Evolutionary conservation across 805 yeast genomes (phyloP).

Genomic region (Starmerella vaccinii): DNA sequence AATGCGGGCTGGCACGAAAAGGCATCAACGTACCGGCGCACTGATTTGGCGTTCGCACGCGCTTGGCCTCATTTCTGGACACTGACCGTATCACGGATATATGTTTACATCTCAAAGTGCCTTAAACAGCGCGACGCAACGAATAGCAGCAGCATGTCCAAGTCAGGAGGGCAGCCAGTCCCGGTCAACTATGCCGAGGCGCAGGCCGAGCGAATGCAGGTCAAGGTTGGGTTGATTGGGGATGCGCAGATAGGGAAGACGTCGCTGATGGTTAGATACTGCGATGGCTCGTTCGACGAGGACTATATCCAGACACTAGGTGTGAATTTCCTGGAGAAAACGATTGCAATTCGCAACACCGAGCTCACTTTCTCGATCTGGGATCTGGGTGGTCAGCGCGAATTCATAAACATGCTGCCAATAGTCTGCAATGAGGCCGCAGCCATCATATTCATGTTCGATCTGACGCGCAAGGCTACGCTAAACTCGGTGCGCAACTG

Average conservation of each 20-base stretch:
- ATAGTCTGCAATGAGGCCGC: slow-evolving; percentile 86
- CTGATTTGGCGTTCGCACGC: no score
- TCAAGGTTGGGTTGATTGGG: slow-evolving; percentile 87
- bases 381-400: slow-evolving; percentile 95
- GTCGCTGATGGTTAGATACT: slow-evolving; percentile 90
- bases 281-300: slow-evolving; percentile 87
- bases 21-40: no score
- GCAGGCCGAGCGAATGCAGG: slow-evolving; percentile 28
- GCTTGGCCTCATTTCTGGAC: background rate
- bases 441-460: slow-evolving; percentile 82
- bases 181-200: slow-evolving; percentile 21
- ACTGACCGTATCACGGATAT: background rate
- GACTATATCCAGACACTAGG: slow-evolving; percentile 90
- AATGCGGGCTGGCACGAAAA: no score
- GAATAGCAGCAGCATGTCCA: slow-evolving; percentile 5
- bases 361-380: slow-evolving; percentile 84
- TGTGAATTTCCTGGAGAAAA: slow-evolving; percentile 88
- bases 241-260: slow-evolving; percentile 96
- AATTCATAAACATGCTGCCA: slow-evolving; percentile 91
- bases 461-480: slow-evolving; percentile 75
- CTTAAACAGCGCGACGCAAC: background rate
- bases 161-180: slow-evolving; percentile 7
- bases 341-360: slow-evolving; percentile 71
- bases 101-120: slow-evolving; percentile 1
- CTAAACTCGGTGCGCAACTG: slow-evolving; percentile 84